Base-by-base conservation (phyloP, 2,329 filamentous ascomycete species). In the Tetracladium maxilliforme region DNA sequence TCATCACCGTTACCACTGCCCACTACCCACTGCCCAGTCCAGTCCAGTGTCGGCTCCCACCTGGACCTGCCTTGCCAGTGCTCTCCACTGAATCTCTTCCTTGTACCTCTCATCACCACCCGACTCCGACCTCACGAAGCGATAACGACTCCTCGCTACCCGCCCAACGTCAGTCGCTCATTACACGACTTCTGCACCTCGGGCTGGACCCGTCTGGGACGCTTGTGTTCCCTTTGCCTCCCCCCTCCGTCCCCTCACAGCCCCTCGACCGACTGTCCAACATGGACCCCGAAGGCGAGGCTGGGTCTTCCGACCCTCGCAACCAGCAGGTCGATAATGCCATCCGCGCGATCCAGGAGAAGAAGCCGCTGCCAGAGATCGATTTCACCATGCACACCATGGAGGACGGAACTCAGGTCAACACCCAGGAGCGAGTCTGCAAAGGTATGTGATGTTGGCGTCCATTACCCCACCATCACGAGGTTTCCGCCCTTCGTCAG, bases 311-410 rank as follows among this genome's bases (percentile, higher is more conserved):
- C 10, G 13, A 14, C 21, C 10, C 13, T 12, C 39, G 37, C 21
- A 31, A 51, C 43, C 43, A 34, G 22, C 72, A 79, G 52, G 68
- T 94, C 47, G 83, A 93, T 58, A 87, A 83, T 70, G 79, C 82
- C 41, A 77, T 87, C 46, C 82, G 81, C 51, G 90, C 90, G 32
- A 84, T 98, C 45, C 74, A 76, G 51, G 73, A 94, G 44, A 95
- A 95, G 76, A 87, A 80, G 62, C 86, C 87, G 27, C 67, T 92
- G 25, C 90, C 90, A 30, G 87, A 95, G 64, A 95, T 98, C 45
- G 90, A 98, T 61, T 98, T 98, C 52, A 92, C 83, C 29, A 73
- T 98, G 46, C 90, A 98, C 55, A 90, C 80, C 34, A 94, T 95
- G 87, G 90, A 98, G 53, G 90, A 98, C 63, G 83, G 82, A 47